Base-by-base conservation (phyloP, 352 stramenopile genomes). In the Globisporangium splendens region DNA sequence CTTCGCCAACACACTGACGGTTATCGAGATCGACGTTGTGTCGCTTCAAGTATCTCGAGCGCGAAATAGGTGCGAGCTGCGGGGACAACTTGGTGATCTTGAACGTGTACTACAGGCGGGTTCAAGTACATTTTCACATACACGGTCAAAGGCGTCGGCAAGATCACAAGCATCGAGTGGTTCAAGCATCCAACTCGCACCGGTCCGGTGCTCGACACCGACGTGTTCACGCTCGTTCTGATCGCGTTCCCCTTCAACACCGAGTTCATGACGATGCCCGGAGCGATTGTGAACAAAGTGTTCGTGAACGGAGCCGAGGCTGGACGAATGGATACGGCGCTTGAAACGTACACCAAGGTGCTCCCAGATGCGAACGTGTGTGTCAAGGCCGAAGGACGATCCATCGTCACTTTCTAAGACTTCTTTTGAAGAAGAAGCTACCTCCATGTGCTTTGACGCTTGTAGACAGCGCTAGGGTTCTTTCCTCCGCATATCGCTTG, bases 221-320 rank as follows among this genome's bases (percentile, higher is more conserved):
- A 64, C 42, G 24, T 14, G 35, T 49, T 46, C 42, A 59, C 53
- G 20, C 28, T 53, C 22, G 39, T 54, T n/a, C 31, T 69, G 21
- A 68, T 47, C 43, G 66, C 71, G 54, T 81, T 62, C 21, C 13
- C 78, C 55, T 74, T 75, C 63, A 68, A 52, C 31, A 63, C 63
- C 46, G 63, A 79, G 61, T 75, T 73, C 33, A n/a, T n/a, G n/a
- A n/a, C n/a, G n/a, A n/a, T n/a, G n/a, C n/a, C n/a, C n/a, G n/a
- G n/a, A n/a, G n/a, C n/a, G n/a, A n/a, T n/a, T n/a, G n/a, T n/a
- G n/a, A n/a, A n/a, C 52, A 72, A 54, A 51, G 66, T 8, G 52
- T 83, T 83, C 54, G 63, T 77, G 20, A 92, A 77, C 46, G 24
- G 83, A 20, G 86, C 78, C 49, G 87, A 91, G 80, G 63, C 86